Evolutionary conservation across 371 early-diverging fungal species (phyloP).

Genomic region (Mortierella sp.): DNA sequence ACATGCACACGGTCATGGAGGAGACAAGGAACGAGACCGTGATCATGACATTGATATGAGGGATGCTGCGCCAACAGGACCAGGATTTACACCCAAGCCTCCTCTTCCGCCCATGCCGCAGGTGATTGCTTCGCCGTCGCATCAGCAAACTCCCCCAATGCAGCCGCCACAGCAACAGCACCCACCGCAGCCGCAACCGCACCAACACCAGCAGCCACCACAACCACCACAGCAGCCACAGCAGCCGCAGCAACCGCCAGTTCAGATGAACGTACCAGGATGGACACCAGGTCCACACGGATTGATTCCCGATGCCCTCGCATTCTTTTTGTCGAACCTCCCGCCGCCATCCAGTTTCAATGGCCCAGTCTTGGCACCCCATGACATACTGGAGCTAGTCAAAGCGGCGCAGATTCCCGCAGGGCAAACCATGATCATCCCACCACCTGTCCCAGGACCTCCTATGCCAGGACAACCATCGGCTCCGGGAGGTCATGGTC

Average conservation of each 20-base stretch:
- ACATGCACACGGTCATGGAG: constrained; percentile 26
- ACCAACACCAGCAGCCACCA: constrained; percentile 13
- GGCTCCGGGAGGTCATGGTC: constrained; percentile 11
- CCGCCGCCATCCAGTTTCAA: constrained; percentile 64
- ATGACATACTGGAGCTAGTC: constrained; percentile 64
- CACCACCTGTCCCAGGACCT: constrained; percentile 26
- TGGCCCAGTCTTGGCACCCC: constrained; percentile 61
- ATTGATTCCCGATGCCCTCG: constrained; percentile 67
- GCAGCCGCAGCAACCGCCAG: constrained; percentile 27
- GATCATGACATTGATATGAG: constrained; percentile 32
- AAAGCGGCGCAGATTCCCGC: constrained; percentile 57
- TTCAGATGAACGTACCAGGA: constrained; percentile 29
- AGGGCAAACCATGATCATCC: constrained; percentile 35
- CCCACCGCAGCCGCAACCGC: constrained; percentile 20
- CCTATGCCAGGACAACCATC: constrained; percentile 14
- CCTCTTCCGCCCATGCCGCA: constrained; percentile 39
- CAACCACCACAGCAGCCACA: constrained; percentile 12
- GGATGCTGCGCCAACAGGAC: constrained; percentile 20
- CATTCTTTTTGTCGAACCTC: constrained; percentile 64
- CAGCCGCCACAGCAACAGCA: constrained; percentile 26
- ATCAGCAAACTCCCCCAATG: constrained; percentile 14
- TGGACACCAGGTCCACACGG: constrained; percentile 54
- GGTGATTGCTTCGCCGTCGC: constrained; percentile 16
- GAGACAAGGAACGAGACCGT: constrained; percentile 32
- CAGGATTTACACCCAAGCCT: constrained; percentile 44